A percentile compares a stretch with the other conserved stretches of the same genome.
phyloP scores from a whole-genome alignment of 768 basidiomycete species.

The Lactifluus hygrophoroides region DNA sequence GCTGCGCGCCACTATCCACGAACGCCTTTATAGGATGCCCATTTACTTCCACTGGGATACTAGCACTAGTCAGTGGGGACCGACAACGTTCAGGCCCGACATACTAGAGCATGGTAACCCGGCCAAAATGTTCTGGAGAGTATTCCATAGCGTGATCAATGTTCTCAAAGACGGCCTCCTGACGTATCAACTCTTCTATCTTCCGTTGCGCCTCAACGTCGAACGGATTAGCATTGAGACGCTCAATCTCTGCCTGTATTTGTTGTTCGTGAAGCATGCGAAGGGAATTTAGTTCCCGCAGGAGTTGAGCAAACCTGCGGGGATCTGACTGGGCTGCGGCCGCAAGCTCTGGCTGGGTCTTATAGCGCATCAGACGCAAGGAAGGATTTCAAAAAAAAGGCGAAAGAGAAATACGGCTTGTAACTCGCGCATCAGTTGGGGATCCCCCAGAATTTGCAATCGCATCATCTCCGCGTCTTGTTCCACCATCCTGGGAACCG shows the following conservation, averaged over 20 bases:
- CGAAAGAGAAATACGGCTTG: slow-evolving; percentile 31
- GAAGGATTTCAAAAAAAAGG: background rate
- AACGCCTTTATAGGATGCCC: slow-evolving; percentile 88
- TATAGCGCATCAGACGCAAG: slow-evolving; percentile 25
- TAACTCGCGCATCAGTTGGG: slow-evolving; percentile 65
- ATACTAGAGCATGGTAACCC: slow-evolving; percentile 95
- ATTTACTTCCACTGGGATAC: slow-evolving; percentile 90
- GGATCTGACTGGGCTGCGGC: slow-evolving; percentile 62
- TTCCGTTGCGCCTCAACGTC: slow-evolving; percentile 85
- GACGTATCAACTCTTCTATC: slow-evolving; percentile 90
- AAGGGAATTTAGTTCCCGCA: slow-evolving; percentile 51
- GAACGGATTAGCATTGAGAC: slow-evolving; percentile 81
- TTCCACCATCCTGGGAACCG: slow-evolving; percentile 46
- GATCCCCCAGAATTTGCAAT: slow-evolving; percentile 79
- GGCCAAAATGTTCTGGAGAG: slow-evolving; percentile 86
- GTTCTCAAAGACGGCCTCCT: slow-evolving; percentile 86
- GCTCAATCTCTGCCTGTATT: slow-evolving; percentile 50
- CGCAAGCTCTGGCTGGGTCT: slow-evolving; percentile 78
- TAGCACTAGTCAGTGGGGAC: slow-evolving; percentile 25
- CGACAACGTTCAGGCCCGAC: slow-evolving; percentile 26
- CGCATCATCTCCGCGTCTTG: slow-evolving; percentile 90
- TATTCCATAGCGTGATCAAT: slow-evolving; percentile 91
- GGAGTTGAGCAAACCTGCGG: slow-evolving; percentile 62
- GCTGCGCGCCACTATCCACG: slow-evolving; percentile 96
- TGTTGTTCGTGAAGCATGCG: slow-evolving; percentile 43